Base-by-base conservation (phyloP, 441 rosid species). In the Croton laevigatus region DNA sequence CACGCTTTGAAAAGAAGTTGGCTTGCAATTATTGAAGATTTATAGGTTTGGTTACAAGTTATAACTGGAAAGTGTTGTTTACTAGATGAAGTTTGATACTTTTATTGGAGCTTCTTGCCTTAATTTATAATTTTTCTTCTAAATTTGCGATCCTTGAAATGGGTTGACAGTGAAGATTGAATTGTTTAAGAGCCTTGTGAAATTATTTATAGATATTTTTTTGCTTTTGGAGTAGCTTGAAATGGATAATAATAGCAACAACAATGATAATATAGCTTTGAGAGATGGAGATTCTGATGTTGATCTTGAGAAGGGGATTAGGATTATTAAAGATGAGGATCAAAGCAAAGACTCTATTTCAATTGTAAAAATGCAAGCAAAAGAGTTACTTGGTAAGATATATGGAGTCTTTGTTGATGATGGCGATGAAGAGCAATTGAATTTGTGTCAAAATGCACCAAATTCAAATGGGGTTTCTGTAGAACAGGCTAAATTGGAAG, bases 291-390 rank as follows among this genome's bases (percentile, higher is more conserved):
- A 80, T 73, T 74, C 80, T 57, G 85, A 83, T 44, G 81, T 84
- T 76, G 97, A 88, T 86, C 91, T 89, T 22, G 99, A 93, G 79
- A 81, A 78, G 67, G 93, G 90, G 52, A 57, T 70, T 10, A 14
- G 64, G 3, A 71, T 67, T 27, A 27, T 27, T 73, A 76, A 71
- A 74, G 79, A 63, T 71, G 83, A 83, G 52, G 79, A 79, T 69
- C 27, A 51, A 6, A 70, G 76, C 4, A 68, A 67, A 54, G 78
- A 73, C 32, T 54, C 69, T 17, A 9, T 38, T 72, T 66, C 32
- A 0, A 79, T 70, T 63, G 58, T 76, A 38, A 77, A 73, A 75
- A 73, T 46, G 62, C 85, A 79, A 71, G 83, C 77, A 6, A 72
- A 78, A 53, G 17, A 66, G 6, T 46, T 80, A 49, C 59, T 84